Conservation (phyloP, 345 rosid genomes). For the Aegle marmelos region DNA sequence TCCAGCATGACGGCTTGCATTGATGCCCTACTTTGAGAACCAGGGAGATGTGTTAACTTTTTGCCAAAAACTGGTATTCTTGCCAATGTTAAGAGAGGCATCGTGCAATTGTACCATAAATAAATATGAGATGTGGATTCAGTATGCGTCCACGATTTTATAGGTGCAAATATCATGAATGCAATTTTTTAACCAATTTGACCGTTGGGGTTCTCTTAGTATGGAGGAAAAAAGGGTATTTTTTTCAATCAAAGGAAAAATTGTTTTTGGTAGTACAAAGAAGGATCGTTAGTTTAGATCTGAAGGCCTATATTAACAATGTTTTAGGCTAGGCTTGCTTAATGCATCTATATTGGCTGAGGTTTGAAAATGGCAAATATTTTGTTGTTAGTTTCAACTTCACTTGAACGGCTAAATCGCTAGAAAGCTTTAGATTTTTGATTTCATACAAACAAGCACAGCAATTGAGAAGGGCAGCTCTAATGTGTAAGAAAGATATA, state of each 20-base stretch:
- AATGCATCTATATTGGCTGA: background rate
- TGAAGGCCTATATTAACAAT: too few relatives aligned
- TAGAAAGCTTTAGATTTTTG: too few relatives aligned
- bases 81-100: background rate
- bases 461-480: too few relatives aligned
- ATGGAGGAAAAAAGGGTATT: too few relatives aligned
- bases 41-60: background rate
- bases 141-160: background rate
- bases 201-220: background rate
- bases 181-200: background rate
- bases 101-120: conserved; percentile 4
- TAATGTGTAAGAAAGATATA: too few relatives aligned
- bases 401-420: background rate
- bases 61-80: conserved; percentile 6
- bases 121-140: background rate
- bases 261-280: too few relatives aligned
- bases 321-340: too few relatives aligned
- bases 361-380: background rate
- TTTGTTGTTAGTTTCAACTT: background rate
- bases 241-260: background rate
- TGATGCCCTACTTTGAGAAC: background rate
- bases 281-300: too few relatives aligned
- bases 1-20: conserved; percentile 20
- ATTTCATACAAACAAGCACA: background rate
- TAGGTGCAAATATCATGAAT: background rate